Evolutionary conservation across 805 yeast genomes (phyloP).

Genomic region (Jamesozyma lodderae): DNA sequence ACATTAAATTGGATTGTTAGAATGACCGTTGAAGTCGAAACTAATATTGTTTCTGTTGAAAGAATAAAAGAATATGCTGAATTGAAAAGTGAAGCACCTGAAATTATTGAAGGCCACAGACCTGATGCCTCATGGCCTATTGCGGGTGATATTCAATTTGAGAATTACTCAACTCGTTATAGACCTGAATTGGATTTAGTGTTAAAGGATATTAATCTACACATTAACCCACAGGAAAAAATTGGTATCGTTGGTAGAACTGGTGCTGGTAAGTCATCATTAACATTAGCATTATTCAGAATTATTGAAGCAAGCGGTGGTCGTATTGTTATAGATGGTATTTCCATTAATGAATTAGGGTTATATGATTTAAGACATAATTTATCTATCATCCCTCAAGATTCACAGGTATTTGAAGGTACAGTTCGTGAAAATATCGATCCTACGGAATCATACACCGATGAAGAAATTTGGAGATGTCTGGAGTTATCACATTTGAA

Average conservation of each 20-base stretch:
- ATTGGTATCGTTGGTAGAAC: constrained; percentile 95
- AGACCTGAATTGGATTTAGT: constrained; percentile 76
- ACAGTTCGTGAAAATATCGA: constrained; percentile 78
- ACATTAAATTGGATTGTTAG: constrained; percentile 95
- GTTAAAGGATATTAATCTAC: constrained; percentile 54
- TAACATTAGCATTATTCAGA: constrained; percentile 76
- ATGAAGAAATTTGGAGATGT: constrained; percentile 77
- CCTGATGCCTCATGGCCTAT: constrained; percentile 72
- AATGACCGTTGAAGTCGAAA: constrained; percentile 97
- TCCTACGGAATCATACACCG: constrained; percentile 60
- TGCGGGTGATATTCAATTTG: constrained; percentile 56
- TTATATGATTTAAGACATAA: constrained; percentile 67
- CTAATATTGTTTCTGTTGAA: constrained; percentile 94
- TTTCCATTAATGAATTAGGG: constrained; percentile 61
- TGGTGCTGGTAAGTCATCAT: constrained; percentile 90
- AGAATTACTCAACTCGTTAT: constrained; percentile 73
- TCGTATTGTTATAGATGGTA: constrained; percentile 60
- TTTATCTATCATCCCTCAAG: constrained; percentile 86
- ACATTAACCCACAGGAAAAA: constrained; percentile 68
- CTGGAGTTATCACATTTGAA: constrained; percentile 72
- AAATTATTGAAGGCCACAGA: constrained; percentile 48
- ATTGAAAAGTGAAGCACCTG: constrained; percentile 81
- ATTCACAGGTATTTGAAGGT: constrained; percentile 87
- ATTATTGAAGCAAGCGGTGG: constrained; percentile 72
- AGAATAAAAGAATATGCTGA: constrained; percentile 81